Evolutionary conservation across 1,139 yeast genomes (phyloP), one percentile per base, ranked within the genome.

Genomic region (Pichia inconspicua): DNA sequence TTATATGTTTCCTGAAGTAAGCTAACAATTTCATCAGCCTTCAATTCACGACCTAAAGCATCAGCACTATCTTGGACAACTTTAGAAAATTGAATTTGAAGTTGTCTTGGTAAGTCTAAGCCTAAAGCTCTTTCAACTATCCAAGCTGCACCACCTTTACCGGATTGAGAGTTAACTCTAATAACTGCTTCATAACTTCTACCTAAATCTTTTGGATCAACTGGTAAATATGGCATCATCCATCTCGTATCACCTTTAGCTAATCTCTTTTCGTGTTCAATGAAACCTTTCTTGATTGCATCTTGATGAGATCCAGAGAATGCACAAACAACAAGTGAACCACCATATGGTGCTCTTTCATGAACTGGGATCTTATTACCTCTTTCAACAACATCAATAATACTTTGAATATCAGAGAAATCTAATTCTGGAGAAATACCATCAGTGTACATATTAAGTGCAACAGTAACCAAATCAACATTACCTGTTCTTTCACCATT

Each of bases 61-160:
- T 92, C 97, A 45, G 97, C 97, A 54, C 74, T 77, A 34, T 69
- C 67, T 71, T 92, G 97, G 14, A 92, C 97, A 49, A 79, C 74
- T 54, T 78, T 78, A 31, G 97, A 89, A 70, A 89, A 92, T 51
- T 85, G 88, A 46, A 90, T 85, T 72, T 92, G 98, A 67, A 92
- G 73, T 48, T 82, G 82, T 68, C 97, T 82, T 56, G 98, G 98
- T 58, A 92, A 76, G 62, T 92, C 97, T 55, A 92, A 77, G 57
- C 90, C 97, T 62, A 90, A 75, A 54, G 85, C 77, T 65, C 95
- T 81, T 62, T 88, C 77, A 61, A 92, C 84, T 57, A 92, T 87
- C 97, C 97, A 92, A 35, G 97, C 96, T 34, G 97, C 95, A 66
- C 97, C 97, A 65, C 97, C 97, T 71, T 92, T 92, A 63, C 98